phyloP scores from a whole-genome alignment of 306 rosid genomes.

The Begonia fuchsioides region DNA sequence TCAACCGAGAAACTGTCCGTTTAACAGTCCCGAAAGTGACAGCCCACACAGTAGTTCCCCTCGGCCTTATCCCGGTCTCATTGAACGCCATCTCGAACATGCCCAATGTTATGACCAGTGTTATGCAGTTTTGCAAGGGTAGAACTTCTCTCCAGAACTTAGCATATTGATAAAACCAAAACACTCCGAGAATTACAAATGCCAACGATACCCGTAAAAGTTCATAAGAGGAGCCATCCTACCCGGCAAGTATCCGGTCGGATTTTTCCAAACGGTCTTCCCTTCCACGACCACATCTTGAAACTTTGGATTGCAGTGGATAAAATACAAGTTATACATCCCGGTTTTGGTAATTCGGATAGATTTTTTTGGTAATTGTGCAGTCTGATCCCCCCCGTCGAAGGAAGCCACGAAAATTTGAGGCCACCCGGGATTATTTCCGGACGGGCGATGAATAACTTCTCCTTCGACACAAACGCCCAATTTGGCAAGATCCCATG shows the following conservation, averaged over 20 bases:
- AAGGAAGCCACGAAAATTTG: conserved; percentile 42
- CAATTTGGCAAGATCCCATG: conserved; percentile 67
- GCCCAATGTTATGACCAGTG: conserved; percentile 67
- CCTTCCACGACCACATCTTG: conserved; percentile 58
- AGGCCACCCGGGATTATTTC: conserved; percentile 55
- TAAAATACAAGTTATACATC: conserved; percentile 83
- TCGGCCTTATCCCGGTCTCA: conserved; percentile 71
- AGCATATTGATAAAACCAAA: conserved; percentile 72
- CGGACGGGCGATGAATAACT: conserved; percentile 50
- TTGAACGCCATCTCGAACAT: conserved; percentile 85
- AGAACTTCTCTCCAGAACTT: conserved; percentile 73
- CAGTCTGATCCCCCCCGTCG: conserved; percentile 27
- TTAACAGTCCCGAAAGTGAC: conserved; percentile 66
- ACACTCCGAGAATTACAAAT: conserved; percentile 56
- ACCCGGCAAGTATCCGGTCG: conserved; percentile 74
- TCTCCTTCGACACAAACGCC: conserved; percentile 69
- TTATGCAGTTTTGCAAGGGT: conserved; percentile 76
- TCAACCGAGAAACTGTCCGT: conserved; percentile 56
- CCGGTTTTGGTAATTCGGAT: conserved; percentile 55
- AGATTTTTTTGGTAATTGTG: conserved; percentile 33
- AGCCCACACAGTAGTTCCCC: conserved; percentile 80
- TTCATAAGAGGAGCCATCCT: conserved; percentile 85
- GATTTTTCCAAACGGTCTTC: conserved; percentile 77
- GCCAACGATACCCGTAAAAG: conserved; percentile 73
- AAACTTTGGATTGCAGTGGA: conserved; percentile 66